Conservation (phyloP, 2,329 filamentous ascomycete genomes). For the Sporothrix luriei region DNA sequence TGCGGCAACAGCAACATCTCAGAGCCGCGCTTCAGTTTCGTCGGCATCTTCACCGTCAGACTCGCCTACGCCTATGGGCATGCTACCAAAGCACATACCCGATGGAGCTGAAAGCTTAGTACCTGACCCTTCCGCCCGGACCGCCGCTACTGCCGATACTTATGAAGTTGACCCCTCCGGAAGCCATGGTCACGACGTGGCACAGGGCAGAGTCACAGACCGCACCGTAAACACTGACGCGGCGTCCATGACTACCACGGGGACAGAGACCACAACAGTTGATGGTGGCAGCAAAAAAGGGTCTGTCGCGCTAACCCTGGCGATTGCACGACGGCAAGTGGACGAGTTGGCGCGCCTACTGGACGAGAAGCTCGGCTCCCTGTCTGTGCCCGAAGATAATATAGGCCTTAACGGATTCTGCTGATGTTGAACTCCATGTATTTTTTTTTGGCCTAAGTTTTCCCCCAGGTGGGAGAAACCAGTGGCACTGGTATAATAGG, state of each 20-base stretch:
- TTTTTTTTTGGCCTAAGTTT: background rate
- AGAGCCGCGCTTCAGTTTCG: slow-evolving; percentile 27
- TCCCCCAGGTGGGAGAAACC: background rate
- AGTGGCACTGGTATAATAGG: background rate
- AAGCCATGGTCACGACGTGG: background rate
- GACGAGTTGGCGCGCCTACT: slow-evolving; percentile 63
- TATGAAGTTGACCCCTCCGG: slow-evolving; percentile 20
- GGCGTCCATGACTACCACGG: slow-evolving; percentile 28
- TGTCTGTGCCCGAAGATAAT: slow-evolving; percentile 58
- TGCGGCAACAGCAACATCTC: slow-evolving; percentile 18
- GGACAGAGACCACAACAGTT: slow-evolving; percentile 48
- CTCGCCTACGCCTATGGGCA: background rate
- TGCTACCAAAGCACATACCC: background rate
- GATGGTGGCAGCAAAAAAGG: slow-evolving; percentile 47
- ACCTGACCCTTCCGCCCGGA: slow-evolving; percentile 12
- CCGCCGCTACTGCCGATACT: slow-evolving; percentile 25
- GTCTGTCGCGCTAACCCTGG: slow-evolving; percentile 50
- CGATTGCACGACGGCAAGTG: slow-evolving; percentile 58
- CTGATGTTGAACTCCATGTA: slow-evolving; percentile 12
- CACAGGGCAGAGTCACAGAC: background rate
- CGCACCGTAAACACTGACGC: slow-evolving; percentile 29
- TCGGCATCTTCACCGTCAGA: slow-evolving; percentile 1
- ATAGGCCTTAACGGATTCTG: slow-evolving; percentile 44
- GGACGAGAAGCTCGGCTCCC: slow-evolving; percentile 60
- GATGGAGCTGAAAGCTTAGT: background rate